Evolutionary conservation across 2,329 filamentous ascomycete genomes (phyloP), one percentile per base, ranked within the genome.

Genomic region (Pezicula carpinea): DNA sequence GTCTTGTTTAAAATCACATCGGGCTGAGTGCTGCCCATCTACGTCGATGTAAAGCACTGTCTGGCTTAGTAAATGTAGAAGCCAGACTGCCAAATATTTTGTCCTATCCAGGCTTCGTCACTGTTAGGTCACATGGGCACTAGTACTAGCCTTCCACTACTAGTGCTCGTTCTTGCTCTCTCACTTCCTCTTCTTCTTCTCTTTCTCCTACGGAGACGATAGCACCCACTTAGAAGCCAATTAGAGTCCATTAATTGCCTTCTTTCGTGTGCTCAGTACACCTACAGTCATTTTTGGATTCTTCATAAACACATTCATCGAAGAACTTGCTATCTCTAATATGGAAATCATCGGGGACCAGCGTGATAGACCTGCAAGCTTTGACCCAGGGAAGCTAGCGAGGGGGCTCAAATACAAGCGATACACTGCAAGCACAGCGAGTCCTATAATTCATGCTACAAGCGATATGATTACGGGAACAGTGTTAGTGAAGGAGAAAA

Each of bases 321-420:
- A 21, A 46, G 34, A 32, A 46, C 22, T 21, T 39, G 23, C 34
- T 34, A 15, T 39, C 17, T 26, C 39, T 34, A 26, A 45, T 39
- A 47, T 70, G 61, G 33, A 71, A 57, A 13, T 41, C 35, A 41
- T 33, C 35, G 6, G 44, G 44, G 55, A 58, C 55, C 48, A 57
- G 8, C 18, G 33, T 5, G 53, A 57, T 17, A 56, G 50, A 4
- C 59, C 59, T 6, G 62, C 60, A 1, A 58, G 42, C 17, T 44
- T 58, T 7, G 63, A 62, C 5, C 63, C 62, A 4, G 55, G 59
- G 42, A 64, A 62, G 5, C 50, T 40, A 5, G 54, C 51, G 13
- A 64, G 45, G 6, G 59, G 60, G 43, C 62, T 59, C 10, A 64
- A 56, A 44, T 53, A 64, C 19, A 66, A 52, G 35, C 64, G 59